Evolutionary conservation across 176 grass and related monocot genomes (phyloP).

Genomic region (Poa pratensis): DNA sequence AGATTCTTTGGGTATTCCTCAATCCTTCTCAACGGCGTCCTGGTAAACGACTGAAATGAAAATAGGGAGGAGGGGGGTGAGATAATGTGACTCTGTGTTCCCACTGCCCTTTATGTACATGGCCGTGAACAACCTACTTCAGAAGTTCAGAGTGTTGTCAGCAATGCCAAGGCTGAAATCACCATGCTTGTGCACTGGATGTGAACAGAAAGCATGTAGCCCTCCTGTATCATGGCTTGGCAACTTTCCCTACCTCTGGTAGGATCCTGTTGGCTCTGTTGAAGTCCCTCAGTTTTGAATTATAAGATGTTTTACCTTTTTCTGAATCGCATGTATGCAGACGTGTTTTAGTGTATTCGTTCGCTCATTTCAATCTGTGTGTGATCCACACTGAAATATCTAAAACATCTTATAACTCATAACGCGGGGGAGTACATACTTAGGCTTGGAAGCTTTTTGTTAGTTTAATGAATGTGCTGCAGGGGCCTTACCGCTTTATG

Average conservation of each 20-base stretch:
- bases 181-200: neutral
- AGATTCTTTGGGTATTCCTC: neutral
- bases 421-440: neutral
- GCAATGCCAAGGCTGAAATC: neutral
- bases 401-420: no score
- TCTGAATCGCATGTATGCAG: no score
- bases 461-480: neutral
- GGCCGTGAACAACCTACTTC: neutral
- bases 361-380: no score
- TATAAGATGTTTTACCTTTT: no score
- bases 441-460: neutral
- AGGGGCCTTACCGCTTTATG: neutral
- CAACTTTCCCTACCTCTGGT: neutral
- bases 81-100: neutral
- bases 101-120: neutral
- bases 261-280: neutral
- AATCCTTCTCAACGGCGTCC: neutral
- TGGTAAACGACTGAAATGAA: neutral
- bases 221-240: neutral
- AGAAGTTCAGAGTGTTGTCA: neutral
- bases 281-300: no score
- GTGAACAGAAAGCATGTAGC: neutral
- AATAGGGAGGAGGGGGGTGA: neutral
- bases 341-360: no score
- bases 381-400: no score